Percentiles rank a stretch among this genome's conserved stretches.
phyloP scores from a whole-genome alignment of 176 grass and related monocot genomes.

The Pontederia paniculata region DNA sequence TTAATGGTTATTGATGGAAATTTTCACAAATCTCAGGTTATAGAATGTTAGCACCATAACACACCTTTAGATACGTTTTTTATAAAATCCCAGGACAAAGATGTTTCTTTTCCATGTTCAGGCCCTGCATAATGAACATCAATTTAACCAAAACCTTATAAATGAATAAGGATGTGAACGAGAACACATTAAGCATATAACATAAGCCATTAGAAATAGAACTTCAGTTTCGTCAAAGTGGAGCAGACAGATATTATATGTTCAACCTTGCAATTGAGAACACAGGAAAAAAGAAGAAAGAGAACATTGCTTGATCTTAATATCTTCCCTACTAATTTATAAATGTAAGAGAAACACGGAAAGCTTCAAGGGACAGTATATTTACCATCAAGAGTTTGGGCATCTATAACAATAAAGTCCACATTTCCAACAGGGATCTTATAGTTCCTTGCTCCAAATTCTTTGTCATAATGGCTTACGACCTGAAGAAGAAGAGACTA shows the following conservation, averaged over 20 bases:
- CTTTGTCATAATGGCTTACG: constrained; percentile 59
- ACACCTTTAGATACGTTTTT: constrained; percentile 55
- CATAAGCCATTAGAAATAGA: too few relatives aligned
- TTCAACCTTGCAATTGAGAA: neutral
- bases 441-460: constrained; percentile 88
- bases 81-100: constrained; percentile 84
- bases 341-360: neutral
- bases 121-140: constrained; percentile 36
- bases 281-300: neutral
- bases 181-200: neutral
- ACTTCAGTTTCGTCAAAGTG: neutral
- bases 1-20: too few relatives aligned
- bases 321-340: constrained; percentile 4
- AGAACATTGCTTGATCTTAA: neutral
- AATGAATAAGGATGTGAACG: constrained; percentile 2
- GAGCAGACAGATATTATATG: neutral
- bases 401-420: constrained; percentile 85
- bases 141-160: constrained; percentile 6
- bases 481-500: constrained; percentile 38
- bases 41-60: neutral
- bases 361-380: constrained; percentile 15
- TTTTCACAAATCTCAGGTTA: too few relatives aligned
- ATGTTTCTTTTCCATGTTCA: constrained; percentile 59
- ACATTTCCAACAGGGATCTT: constrained; percentile 58
- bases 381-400: constrained; percentile 95